These are phyloP conservation scores for Elongisporangium senticosum DNA, from an alignment of 352 stramenopile species.

Conservation along the genomic window DNA sequence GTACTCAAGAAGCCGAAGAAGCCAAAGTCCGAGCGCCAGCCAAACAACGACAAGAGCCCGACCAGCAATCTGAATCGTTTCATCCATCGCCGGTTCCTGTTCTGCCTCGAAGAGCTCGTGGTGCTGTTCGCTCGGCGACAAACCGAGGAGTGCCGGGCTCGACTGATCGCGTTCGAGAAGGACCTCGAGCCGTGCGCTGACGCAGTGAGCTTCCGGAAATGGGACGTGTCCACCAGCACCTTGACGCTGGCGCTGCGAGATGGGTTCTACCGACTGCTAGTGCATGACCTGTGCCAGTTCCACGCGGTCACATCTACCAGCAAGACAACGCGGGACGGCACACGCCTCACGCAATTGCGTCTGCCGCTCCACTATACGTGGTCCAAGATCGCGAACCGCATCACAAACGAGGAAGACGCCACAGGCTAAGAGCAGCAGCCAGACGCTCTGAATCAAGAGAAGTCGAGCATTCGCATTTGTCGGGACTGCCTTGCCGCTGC, in stretches of 20 bases:
- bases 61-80: conserved; percentile 50
- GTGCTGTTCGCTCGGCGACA: conserved; percentile 70
- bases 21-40: background rate
- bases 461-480: background rate
- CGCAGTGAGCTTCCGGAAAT: conserved; percentile 42
- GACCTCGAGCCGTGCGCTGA: conserved; percentile 55
- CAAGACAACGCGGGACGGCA: conserved; percentile 60
- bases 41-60: conserved; percentile 12
- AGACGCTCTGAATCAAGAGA: background rate
- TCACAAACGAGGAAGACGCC: conserved; percentile 28
- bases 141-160: conserved; percentile 45
- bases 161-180: conserved; percentile 36
- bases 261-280: conserved; percentile 60
- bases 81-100: conserved; percentile 69
- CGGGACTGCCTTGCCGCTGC: background rate
- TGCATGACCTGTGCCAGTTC: conserved; percentile 73
- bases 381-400: conserved; percentile 24
- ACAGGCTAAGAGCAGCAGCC: conserved; percentile 4
- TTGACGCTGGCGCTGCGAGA: conserved; percentile 69
- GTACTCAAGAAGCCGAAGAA: background rate
- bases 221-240: conserved; percentile 58
- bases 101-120: conserved; percentile 70
- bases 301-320: conserved; percentile 61
- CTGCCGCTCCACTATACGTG: conserved; percentile 64
- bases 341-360: conserved; percentile 59